Evolutionary conservation across 106 monocot genomes (phyloP).

Genomic region (Amphibolis antarctica): DNA sequence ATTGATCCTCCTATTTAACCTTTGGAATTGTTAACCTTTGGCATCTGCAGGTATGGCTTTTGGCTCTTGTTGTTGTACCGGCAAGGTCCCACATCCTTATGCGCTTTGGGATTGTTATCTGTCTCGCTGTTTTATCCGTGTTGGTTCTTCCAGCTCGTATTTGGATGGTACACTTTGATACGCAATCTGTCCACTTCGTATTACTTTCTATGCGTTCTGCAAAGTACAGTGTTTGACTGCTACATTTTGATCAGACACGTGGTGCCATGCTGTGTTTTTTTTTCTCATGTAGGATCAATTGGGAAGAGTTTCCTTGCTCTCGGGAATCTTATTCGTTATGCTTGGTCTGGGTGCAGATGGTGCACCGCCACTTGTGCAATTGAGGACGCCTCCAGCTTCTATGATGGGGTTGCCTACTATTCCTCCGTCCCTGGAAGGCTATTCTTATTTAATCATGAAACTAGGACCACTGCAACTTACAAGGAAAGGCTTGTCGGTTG

Average conservation of each 20-base stretch:
- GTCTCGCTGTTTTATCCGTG: conserved; percentile 66
- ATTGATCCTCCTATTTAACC: neutral
- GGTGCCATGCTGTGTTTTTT: neutral
- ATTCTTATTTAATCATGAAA: conserved; percentile 88
- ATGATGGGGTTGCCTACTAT: conserved; percentile 54
- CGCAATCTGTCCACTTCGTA: neutral
- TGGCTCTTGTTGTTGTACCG: conserved; percentile 82
- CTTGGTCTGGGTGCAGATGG: conserved; percentile 85
- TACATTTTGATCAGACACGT: neutral
- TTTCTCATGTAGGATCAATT: conserved; percentile 71
- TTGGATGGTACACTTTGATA: conserved; percentile 48
- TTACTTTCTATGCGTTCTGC: neutral
- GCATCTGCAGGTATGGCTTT: conserved; percentile 69
- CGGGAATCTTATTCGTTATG: conserved; percentile 83
- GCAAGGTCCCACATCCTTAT: conserved; percentile 85
- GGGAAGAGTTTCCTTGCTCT: conserved; percentile 78
- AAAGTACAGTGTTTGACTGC: neutral
- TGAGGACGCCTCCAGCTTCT: conserved; percentile 67
- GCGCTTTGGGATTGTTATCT: conserved; percentile 73
- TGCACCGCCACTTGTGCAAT: conserved; percentile 66
- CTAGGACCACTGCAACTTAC: conserved; percentile 85
- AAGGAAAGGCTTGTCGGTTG: conserved; percentile 87
- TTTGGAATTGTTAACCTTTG: neutral
- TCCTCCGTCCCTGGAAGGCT: conserved; percentile 66
- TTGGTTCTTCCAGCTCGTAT: conserved; percentile 65